These are phyloP conservation scores for Aspergillus viridinutans DNA, from an alignment of 2,329 filamentous ascomycete genomes.

Conservation along the genomic window DNA sequence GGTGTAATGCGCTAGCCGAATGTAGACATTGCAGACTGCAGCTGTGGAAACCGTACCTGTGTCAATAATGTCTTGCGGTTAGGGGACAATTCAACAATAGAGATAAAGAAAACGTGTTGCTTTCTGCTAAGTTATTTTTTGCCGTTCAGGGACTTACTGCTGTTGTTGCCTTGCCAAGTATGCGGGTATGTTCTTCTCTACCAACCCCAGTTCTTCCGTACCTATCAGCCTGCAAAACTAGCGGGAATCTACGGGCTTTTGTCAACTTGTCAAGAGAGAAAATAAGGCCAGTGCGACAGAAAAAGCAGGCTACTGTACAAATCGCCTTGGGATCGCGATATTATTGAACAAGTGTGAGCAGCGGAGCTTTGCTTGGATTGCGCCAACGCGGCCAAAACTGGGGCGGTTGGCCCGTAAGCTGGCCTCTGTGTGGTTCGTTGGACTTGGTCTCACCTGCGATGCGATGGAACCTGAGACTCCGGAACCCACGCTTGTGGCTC, in stretches of 20 bases:
- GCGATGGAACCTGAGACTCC: background rate
- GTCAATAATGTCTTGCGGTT: background rate
- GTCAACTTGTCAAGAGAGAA: background rate
- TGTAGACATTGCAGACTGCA: constrained; percentile 36
- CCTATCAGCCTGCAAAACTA: background rate
- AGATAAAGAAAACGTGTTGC: background rate
- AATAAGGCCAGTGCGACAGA: background rate
- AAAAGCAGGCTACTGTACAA: background rate
- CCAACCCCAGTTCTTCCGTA: background rate
- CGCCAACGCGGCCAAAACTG: background rate
- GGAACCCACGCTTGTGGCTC: background rate
- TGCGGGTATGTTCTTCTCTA: background rate
- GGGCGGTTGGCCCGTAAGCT: background rate
- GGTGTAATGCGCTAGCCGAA: constrained; percentile 31
- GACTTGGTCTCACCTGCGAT: background rate
- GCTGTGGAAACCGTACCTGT: background rate
- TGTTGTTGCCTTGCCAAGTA: background rate
- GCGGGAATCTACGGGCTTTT: background rate
- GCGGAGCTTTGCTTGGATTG: background rate
- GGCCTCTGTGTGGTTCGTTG: background rate
- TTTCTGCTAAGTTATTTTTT: background rate
- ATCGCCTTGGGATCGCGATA: background rate
- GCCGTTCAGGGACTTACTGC: background rate
- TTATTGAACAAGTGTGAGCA: background rate
- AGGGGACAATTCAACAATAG: background rate